These are phyloP conservation scores for Claviceps sp. DNA, from an alignment of 2,329 filamentous ascomycete genomes.

Conservation along the genomic window DNA sequence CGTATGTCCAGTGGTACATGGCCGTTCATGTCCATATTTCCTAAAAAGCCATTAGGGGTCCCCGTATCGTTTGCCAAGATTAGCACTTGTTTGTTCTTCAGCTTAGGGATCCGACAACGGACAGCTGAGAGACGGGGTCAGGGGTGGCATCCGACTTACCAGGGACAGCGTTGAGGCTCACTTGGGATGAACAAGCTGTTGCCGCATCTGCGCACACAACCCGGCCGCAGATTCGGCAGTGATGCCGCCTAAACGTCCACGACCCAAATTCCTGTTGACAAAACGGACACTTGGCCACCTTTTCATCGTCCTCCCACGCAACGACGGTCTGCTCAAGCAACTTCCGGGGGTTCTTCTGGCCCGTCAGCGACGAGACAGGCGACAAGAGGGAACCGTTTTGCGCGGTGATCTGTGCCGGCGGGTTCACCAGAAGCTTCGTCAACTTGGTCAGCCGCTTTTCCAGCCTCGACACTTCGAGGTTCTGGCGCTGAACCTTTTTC, in stretches of 20 bases:
- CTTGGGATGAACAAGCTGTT: constrained; percentile 73
- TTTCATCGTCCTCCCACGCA: constrained; percentile 84
- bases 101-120: background rate
- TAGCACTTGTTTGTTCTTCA: background rate
- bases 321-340: constrained; percentile 82
- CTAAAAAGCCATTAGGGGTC: constrained; percentile 22
- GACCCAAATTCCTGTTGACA: constrained; percentile 92
- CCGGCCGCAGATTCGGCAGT: constrained; percentile 84
- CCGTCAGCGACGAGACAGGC: constrained; percentile 46
- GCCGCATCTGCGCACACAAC: constrained; percentile 82
- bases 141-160: constrained; percentile 17
- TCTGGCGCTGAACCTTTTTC: constrained; percentile 68
- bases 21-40: constrained; percentile 23
- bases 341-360: constrained; percentile 65
- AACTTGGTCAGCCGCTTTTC: constrained; percentile 88
- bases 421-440: constrained; percentile 67
- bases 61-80: background rate
- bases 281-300: constrained; percentile 72
- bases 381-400: constrained; percentile 41
- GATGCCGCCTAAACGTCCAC: constrained; percentile 86
- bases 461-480: constrained; percentile 75
- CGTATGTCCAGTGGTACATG: constrained; percentile 67
- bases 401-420: constrained; percentile 50
- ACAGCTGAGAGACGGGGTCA: too few relatives aligned
- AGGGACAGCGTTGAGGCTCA: constrained; percentile 62